These are phyloP conservation scores for Tulasnella sp. DNA, from an alignment of 768 basidiomycete genomes.

Conservation along the genomic window DNA sequence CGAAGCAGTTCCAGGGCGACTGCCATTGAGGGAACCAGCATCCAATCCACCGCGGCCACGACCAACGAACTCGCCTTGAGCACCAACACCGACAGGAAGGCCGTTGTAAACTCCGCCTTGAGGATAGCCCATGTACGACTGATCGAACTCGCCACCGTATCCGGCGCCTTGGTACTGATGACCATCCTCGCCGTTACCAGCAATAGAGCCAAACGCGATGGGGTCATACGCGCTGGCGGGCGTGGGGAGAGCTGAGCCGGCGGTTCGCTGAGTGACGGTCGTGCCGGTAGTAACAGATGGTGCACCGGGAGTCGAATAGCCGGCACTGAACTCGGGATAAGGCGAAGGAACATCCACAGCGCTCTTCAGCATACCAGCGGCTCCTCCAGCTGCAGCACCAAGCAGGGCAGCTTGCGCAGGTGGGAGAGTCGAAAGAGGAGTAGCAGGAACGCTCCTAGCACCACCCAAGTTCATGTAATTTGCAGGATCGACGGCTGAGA, in stretches of 20 bases:
- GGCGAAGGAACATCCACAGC: background rate
- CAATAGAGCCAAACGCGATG: slow-evolving; percentile 16
- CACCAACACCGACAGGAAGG: background rate
- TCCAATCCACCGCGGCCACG: background rate
- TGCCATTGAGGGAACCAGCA: background rate
- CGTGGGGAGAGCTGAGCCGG: background rate
- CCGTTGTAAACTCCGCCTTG: background rate
- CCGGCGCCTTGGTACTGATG: background rate
- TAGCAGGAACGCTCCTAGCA: slow-evolving; percentile 21
- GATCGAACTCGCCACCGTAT: background rate
- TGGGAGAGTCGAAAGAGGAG: slow-evolving; percentile 17
- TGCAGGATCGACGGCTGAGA: background rate
- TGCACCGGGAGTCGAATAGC: background rate
- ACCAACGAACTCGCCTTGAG: background rate
- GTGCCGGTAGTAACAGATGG: background rate
- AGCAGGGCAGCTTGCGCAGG: background rate
- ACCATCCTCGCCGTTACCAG: background rate
- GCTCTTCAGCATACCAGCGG: background rate
- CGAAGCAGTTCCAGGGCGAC: background rate
- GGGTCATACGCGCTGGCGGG: slow-evolving; percentile 14
- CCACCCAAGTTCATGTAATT: slow-evolving; percentile 9
- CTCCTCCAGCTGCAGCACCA: background rate
- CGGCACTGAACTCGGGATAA: background rate
- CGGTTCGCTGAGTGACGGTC: background rate
- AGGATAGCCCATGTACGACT: background rate